These are phyloP conservation scores for Pseudogymnoascus sp. DNA, from an alignment of 2,329 filamentous ascomycete genomes.

Conservation along the genomic window DNA sequence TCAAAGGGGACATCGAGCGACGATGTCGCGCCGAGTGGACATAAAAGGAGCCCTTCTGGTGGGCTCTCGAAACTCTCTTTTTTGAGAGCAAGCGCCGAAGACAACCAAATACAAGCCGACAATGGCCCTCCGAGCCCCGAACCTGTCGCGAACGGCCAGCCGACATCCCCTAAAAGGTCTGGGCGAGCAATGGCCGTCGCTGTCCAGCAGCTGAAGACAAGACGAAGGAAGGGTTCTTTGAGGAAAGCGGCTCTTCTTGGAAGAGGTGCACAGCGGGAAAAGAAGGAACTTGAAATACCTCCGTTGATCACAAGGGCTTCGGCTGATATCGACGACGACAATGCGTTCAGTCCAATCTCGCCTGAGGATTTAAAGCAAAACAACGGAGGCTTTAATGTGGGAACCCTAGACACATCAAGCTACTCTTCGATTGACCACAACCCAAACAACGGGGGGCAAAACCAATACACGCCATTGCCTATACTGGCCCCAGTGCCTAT, in stretches of 20 bases:
- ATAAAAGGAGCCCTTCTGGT: constrained; percentile 33
- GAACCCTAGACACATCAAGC: constrained; percentile 36
- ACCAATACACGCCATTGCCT: constrained; percentile 11
- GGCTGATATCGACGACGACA: constrained; percentile 20
- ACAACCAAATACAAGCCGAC: constrained; percentile 24
- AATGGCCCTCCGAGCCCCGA: constrained; percentile 23
- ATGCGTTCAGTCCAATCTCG: constrained; percentile 18
- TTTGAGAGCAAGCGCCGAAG: constrained; percentile 42
- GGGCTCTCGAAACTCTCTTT: constrained; percentile 63
- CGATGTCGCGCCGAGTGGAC: constrained; percentile 12
- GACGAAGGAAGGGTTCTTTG: constrained; percentile 74
- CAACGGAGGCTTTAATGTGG: constrained; percentile 34
- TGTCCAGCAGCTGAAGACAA: constrained; percentile 42
- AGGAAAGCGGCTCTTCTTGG: constrained; percentile 80
- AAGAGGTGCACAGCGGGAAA: constrained; percentile 56
- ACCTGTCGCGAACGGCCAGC: constrained; percentile 23
- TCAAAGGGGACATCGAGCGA: constrained; percentile 1
- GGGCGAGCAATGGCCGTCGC: constrained; percentile 27
- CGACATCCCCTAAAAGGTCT: constrained; percentile 22
- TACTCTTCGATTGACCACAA: constrained; percentile 3
- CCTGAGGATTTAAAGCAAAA: constrained; percentile 18
- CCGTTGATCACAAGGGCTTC: constrained; percentile 26
- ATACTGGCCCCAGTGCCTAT: constrained; percentile 17
- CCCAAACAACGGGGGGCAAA: neutral
- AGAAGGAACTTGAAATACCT: constrained; percentile 39